These are phyloP conservation scores for Cylindrotheca closterium DNA, from an alignment of 108 stramenopile species.

Conservation along the genomic window DNA sequence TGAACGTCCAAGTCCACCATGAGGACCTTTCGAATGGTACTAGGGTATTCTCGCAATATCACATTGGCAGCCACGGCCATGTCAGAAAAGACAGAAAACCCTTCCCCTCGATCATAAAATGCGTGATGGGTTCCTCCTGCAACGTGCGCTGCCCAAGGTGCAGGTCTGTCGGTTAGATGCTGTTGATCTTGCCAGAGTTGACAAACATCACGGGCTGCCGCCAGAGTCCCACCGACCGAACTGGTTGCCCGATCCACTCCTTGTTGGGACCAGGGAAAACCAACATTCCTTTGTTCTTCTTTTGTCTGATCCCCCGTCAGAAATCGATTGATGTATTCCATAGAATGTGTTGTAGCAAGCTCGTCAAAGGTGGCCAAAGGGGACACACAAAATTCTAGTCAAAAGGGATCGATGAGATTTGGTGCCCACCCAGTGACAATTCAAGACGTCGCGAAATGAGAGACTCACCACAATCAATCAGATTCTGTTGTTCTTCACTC, in stretches of 20 bases:
- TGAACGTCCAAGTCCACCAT: constrained; percentile 93
- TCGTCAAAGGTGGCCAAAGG: constrained; percentile 80
- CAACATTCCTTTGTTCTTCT: constrained; percentile 83
- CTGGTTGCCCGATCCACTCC: constrained; percentile 81
- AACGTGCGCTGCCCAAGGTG: constrained; percentile 74
- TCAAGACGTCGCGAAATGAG: background rate
- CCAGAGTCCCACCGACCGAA: constrained; percentile 89
- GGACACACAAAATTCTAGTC: constrained; percentile 67
- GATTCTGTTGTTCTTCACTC: constrained; percentile 18
- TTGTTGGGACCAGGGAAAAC: constrained; percentile 88
- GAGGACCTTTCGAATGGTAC: constrained; percentile 52
- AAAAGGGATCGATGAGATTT: background rate
- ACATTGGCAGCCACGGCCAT: constrained; percentile 92
- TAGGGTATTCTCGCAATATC: constrained; percentile 54
- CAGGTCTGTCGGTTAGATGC: background rate
- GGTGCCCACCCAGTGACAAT: background rate
- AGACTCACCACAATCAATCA: constrained; percentile 38
- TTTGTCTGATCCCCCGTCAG: constrained; percentile 74
- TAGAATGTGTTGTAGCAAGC: constrained; percentile 77
- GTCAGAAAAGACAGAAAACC: constrained; percentile 91
- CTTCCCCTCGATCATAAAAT: constrained; percentile 89
- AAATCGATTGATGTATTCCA: constrained; percentile 75
- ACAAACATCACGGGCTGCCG: constrained; percentile 67
- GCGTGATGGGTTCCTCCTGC: constrained; percentile 97
- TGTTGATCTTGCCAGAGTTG: constrained; percentile 19